Percentiles rank a stretch among this genome's conserved stretches.
phyloP scores from a whole-genome alignment of 306 rosid genomes.

The Sechiopsis laciniata region DNA sequence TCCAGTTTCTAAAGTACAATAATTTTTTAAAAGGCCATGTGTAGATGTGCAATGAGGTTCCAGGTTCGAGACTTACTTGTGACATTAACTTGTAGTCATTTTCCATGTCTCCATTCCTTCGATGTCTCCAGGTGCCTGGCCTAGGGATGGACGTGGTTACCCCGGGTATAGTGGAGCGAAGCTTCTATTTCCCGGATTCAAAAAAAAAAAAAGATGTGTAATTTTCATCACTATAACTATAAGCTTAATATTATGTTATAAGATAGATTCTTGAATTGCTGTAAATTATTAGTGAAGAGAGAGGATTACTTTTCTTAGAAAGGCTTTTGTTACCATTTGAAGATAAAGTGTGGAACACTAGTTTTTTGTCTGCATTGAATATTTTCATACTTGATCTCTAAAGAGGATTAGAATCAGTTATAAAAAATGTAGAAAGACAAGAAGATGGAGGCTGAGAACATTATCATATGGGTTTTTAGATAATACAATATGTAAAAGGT shows the following conservation, averaged over 20 bases:
- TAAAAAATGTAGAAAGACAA: not conserved
- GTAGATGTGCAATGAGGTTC: conserved; percentile 6
- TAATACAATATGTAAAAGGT: not conserved
- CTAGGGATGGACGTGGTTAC: too few relatives aligned
- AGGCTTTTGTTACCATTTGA: not conserved
- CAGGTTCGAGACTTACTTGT: too few relatives aligned
- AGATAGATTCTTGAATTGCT: not conserved
- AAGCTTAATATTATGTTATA: not conserved
- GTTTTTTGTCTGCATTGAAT: not conserved
- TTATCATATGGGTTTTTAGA: not conserved
- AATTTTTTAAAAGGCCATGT: not conserved
- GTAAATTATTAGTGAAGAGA: not conserved
- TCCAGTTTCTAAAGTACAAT: not conserved
- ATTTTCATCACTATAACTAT: not conserved
- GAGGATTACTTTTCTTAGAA: not conserved
- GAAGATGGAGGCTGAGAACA: conserved; percentile 7
- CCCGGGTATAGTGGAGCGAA: too few relatives aligned
- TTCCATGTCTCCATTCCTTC: too few relatives aligned
- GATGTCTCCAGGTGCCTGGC: too few relatives aligned
- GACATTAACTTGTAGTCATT: too few relatives aligned
- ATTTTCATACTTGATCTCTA: too few relatives aligned
- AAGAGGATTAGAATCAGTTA: not conserved
- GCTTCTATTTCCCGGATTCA: too few relatives aligned
- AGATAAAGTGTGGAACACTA: not conserved
- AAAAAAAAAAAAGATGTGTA: too few relatives aligned